A percentile compares a stretch with the other conserved stretches of the same genome.
phyloP scores from a whole-genome alignment of 805 yeast genomes.

The Yarrowia sp. region DNA sequence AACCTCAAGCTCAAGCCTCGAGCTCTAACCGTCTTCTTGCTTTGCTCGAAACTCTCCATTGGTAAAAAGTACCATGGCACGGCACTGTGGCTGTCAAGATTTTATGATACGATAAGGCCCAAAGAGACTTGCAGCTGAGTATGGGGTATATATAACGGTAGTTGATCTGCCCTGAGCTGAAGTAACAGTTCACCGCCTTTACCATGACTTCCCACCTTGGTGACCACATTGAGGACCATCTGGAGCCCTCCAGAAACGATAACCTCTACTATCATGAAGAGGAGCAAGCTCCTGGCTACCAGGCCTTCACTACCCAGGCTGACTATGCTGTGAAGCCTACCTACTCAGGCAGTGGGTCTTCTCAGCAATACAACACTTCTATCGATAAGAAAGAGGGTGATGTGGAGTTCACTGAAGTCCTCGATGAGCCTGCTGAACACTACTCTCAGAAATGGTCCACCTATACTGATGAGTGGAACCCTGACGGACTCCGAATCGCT shows the following conservation, averaged over 20 bases:
- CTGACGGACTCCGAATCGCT: conserved; percentile 21
- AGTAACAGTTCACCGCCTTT: not conserved
- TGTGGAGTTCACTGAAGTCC: conserved; percentile 17
- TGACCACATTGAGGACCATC: conserved; percentile 26
- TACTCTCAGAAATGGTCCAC: conserved; percentile 22
- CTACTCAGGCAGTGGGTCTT: conserved; percentile 10
- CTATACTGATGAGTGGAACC: conserved; percentile 21
- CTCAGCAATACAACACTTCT: conserved; percentile 1
- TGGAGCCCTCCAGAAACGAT: conserved; percentile 14
- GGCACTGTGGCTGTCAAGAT: conserved; percentile 37
- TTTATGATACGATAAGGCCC: conserved; percentile 22
- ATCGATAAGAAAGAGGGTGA: conserved; percentile 20
- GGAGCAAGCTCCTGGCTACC: conserved; percentile 5
- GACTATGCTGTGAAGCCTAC: conserved; percentile 12
- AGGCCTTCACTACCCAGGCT: conserved; percentile 2
- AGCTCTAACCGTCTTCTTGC: conserved; percentile 10
- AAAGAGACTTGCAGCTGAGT: not conserved
- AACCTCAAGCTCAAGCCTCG: conserved; percentile 23
- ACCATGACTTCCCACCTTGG: conserved; percentile 25
- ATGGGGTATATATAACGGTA: conserved; percentile 11
- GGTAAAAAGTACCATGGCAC: not conserved
- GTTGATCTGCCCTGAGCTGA: not conserved
- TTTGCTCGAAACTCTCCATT: conserved; percentile 9
- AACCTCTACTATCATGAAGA: conserved; percentile 10
- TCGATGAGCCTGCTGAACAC: conserved; percentile 16